Percentiles rank a stretch among this genome's conserved stretches.
phyloP scores from a whole-genome alignment of 176 grass and related monocot genomes.

The Bromus sterilis region DNA sequence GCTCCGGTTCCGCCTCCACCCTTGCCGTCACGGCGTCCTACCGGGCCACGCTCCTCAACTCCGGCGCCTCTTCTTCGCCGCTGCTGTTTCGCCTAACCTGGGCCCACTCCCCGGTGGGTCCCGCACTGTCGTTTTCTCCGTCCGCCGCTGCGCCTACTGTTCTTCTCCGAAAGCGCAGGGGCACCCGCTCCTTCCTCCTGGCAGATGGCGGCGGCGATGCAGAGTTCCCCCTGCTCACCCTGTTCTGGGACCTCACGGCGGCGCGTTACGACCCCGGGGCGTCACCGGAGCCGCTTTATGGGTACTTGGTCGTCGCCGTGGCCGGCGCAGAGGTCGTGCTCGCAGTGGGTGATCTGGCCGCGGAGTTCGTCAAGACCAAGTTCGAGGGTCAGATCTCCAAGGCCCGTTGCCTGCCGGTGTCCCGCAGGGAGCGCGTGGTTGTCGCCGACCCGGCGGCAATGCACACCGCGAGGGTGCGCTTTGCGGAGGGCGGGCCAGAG shows the following conservation, averaged over 20 bases:
- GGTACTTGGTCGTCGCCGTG: slow-evolving; percentile 60
- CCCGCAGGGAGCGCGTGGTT: slow-evolving; percentile 57
- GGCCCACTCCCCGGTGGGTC: slow-evolving; percentile 26
- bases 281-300: slow-evolving; percentile 43
- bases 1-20: slow-evolving; percentile 12
- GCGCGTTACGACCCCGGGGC: slow-evolving; percentile 31
- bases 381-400: slow-evolving; percentile 52
- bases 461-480: slow-evolving; percentile 41
- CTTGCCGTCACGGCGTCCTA: slow-evolving; percentile 45
- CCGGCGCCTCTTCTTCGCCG: neutral
- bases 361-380: slow-evolving; percentile 50
- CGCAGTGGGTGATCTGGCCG: slow-evolving; percentile 56
- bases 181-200: slow-evolving; percentile 22
- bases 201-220: neutral
- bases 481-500: slow-evolving; percentile 54
- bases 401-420: slow-evolving; percentile 27
- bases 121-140: slow-evolving; percentile 33
- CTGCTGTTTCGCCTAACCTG: slow-evolving; percentile 54
- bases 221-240: slow-evolving; percentile 2
- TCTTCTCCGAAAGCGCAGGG: slow-evolving; percentile 50
- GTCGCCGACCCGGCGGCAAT: neutral
- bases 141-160: slow-evolving; percentile 4
- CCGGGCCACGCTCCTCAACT: neutral
- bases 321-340: slow-evolving; percentile 64
- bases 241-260: slow-evolving; percentile 76